Percentiles rank a stretch among this genome's conserved stretches.
Conservation (phyloP, 1,284 basidiomycete species). For the Ustilago shanxiensis region DNA sequence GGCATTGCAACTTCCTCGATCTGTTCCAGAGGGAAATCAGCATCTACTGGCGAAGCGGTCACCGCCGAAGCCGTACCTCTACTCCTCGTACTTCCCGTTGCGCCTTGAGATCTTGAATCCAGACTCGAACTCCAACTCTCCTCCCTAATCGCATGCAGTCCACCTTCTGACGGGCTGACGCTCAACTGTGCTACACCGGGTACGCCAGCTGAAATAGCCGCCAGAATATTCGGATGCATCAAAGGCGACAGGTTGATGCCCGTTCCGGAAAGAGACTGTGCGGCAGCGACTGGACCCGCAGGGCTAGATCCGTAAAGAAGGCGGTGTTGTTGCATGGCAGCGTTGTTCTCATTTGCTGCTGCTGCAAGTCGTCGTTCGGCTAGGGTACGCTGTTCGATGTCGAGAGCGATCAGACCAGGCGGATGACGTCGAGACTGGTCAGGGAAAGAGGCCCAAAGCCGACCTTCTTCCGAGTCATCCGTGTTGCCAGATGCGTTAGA, state of each 20-base stretch:
- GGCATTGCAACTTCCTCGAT: conserved; percentile 26
- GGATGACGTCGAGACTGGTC: conserved; percentile 56
- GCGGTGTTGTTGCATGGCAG: conserved; percentile 18
- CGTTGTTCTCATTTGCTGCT: conserved; percentile 17
- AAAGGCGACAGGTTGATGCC: conserved; percentile 24
- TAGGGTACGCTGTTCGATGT: conserved; percentile 42
- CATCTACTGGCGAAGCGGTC: conserved; percentile 30
- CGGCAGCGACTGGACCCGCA: background rate
- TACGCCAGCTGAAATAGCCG: conserved; percentile 15
- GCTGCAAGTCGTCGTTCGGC: conserved; percentile 24
- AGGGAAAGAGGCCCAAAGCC: conserved; percentile 58
- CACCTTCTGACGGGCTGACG: conserved; percentile 46
- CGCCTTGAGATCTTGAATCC: conserved; percentile 35
- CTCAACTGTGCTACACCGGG: conserved; percentile 26
- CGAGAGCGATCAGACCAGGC: conserved; percentile 57
- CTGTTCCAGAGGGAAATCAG: conserved; percentile 30
- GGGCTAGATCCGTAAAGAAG: conserved; percentile 11
- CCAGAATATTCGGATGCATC: conserved; percentile 24
- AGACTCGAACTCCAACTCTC: conserved; percentile 53
- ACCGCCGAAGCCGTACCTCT: conserved; percentile 17
- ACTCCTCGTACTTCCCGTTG: conserved; percentile 29
- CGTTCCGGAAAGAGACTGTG: conserved; percentile 6
- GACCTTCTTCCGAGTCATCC: conserved; percentile 53
- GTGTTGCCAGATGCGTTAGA: conserved; percentile 25
- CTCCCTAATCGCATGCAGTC: conserved; percentile 55